Evolutionary conservation across 2,329 filamentous ascomycete species (phyloP), one percentile per base, ranked within the genome.

Genomic region (Calcarisporium arbuscula): DNA sequence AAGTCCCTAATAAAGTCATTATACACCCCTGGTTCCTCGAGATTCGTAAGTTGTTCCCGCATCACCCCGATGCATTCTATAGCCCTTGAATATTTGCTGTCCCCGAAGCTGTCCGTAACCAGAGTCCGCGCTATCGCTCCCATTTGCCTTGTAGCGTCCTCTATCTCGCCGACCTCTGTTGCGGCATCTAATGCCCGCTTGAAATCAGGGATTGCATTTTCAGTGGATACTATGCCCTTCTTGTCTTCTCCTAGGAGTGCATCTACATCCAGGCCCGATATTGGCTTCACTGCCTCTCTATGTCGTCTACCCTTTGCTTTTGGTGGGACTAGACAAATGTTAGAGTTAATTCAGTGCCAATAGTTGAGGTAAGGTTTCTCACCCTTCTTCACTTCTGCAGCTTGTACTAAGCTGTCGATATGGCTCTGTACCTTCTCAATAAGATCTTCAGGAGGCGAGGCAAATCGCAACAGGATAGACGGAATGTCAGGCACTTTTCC

Each of bases 121-220:
- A 85, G 74, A 7, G 68, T 64, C 38, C 78, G 70, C 28, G 94
- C 74, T 36, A 95, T 81, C 5, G 55, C 55, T 10, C 72, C 77
- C 75, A 96, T 84, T 51, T 94, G 85, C 44, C 79, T 76, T 6
- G 79, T 71, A 1, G 83, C 82, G 14, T 80, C 73, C 40, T 77
- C 68, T 34, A 94, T 74, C 4, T 73, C 68, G 2, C 72, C 63
- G 2, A 82, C 63, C 19, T 80, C 72, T 6, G 76, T 70, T 0
- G 82, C 70, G 2, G 64, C 62, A 2, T 68, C 68, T 12, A 96
- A 67, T 4, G 81, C 72, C 55, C 87, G 86, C 54, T 89, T 94
- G 73, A 95, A 95, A 40, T 90, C 85, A 0, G 92, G 88, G 5
- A 96, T 78, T 2, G 89, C 78, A 44, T 96, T 96, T 8, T 82